A percentile compares a stretch with the other conserved stretches of the same genome.
phyloP scores from a whole-genome alignment of 805 yeast species.

The Kazachstania kunashirensis region DNA sequence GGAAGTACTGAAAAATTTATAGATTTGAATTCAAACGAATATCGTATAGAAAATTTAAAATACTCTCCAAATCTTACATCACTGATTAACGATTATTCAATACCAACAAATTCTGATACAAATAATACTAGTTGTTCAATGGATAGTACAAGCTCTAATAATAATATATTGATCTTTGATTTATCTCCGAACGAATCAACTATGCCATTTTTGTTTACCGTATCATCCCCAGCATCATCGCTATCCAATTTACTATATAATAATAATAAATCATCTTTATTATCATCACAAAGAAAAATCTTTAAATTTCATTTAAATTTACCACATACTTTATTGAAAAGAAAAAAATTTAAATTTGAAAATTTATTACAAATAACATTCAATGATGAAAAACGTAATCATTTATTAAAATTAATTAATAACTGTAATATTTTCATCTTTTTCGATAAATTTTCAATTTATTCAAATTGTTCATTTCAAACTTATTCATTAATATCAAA shows the following conservation, averaged over 20 bases:
- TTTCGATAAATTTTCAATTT: constrained; percentile 20
- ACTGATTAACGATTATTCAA: constrained; percentile 1
- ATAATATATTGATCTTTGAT: constrained; percentile 15
- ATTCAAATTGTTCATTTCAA: constrained; percentile 15
- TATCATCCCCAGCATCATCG: constrained; percentile 6
- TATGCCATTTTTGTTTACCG: constrained; percentile 7
- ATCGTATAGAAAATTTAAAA: constrained; percentile 8
- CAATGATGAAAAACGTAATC: constrained; percentile 13
- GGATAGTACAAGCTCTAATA: not conserved
- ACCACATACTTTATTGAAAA: constrained; percentile 27
- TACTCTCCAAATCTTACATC: constrained; percentile 3
- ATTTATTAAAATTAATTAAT: constrained; percentile 14
- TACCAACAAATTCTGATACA: not conserved
- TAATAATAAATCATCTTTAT: not conserved
- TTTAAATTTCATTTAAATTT: constrained; percentile 22
- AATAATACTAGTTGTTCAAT: not conserved
- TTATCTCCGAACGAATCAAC: constrained; percentile 16
- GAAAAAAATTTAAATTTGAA: constrained; percentile 23
- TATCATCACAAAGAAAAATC: constrained; percentile 7
- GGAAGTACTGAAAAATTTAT: constrained; percentile 1
- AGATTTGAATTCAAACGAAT: constrained; percentile 7
- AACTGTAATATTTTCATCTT: constrained; percentile 16
- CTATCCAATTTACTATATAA: constrained; percentile 4
- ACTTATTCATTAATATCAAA: constrained; percentile 22
- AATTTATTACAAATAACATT: constrained; percentile 20